Evolutionary conservation across 2,329 filamentous ascomycete species (phyloP).

Genomic region (Macrophomina pseudophaseolina): DNA sequence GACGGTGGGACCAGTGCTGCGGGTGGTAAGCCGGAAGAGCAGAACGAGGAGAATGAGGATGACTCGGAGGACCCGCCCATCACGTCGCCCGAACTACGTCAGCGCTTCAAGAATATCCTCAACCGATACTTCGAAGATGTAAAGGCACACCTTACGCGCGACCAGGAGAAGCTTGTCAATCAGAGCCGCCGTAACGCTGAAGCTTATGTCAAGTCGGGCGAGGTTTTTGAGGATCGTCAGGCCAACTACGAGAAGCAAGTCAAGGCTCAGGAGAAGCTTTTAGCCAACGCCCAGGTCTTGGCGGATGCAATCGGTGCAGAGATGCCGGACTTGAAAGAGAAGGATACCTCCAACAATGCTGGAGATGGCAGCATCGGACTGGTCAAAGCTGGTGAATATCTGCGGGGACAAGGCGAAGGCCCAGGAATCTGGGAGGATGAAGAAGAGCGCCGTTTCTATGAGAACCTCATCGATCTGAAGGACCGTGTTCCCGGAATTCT

Average conservation of each 20-base stretch:
- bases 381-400: constrained; percentile 91
- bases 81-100: constrained; percentile 75
- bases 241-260: constrained; percentile 93
- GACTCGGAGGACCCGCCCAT: constrained; percentile 72
- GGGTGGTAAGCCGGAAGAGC: constrained; percentile 57
- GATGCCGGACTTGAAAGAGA: constrained; percentile 91
- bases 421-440: constrained; percentile 99
- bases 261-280: constrained; percentile 88
- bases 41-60: constrained; percentile 58
- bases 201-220: constrained; percentile 96
- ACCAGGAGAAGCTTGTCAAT: constrained; percentile 84
- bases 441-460: constrained; percentile 96
- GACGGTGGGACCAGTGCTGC: constrained; percentile 69
- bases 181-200: constrained; percentile 96
- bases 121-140: constrained; percentile 92
- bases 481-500: constrained; percentile 94
- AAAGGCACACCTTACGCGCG: constrained; percentile 83
- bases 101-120: constrained; percentile 84
- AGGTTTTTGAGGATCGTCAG: constrained; percentile 97
- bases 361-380: constrained; percentile 84
- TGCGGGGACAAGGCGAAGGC: constrained; percentile 86
- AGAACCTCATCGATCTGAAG: constrained; percentile 92
- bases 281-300: constrained; percentile 87
- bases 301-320: constrained; percentile 87
- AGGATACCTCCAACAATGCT: constrained; percentile 69